phyloP scores from a whole-genome alignment of 176 grass and related monocot species.

The Aegilops sharonensis region DNA sequence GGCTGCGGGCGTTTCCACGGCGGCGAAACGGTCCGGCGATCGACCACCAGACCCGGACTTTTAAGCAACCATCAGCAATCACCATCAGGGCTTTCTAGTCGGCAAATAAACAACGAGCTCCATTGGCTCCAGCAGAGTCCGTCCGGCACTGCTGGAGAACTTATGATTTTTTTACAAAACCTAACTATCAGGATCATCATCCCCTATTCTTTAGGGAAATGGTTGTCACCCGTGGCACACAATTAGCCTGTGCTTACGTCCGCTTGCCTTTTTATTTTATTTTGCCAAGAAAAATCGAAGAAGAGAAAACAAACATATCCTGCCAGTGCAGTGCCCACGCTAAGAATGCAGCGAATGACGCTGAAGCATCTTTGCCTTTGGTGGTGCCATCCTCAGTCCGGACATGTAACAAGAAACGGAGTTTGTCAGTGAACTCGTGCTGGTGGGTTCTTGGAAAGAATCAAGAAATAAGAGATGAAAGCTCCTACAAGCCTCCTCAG shows the following conservation, averaged over 20 bases:
- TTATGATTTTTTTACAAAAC: not conserved
- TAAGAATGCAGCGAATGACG: not conserved
- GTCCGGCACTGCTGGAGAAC: not conserved
- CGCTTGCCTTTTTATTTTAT: not conserved
- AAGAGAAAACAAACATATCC: not conserved
- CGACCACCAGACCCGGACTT: not conserved
- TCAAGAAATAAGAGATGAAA: too few species aligned
- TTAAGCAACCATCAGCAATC: not conserved
- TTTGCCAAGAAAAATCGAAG: not conserved
- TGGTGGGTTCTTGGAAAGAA: constrained; percentile 1
- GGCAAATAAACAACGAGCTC: not conserved
- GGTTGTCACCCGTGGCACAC: not conserved
- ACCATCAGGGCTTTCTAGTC: not conserved
- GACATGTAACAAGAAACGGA: not conserved
- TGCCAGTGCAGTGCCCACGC: not conserved
- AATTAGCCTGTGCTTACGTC: not conserved
- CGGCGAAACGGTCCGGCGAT: not conserved
- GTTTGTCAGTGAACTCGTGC: not conserved
- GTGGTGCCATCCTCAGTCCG: not conserved
- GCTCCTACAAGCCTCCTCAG: too few species aligned
- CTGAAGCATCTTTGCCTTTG: not conserved
- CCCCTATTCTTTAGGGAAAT: not conserved
- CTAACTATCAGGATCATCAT: not conserved
- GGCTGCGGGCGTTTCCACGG: not conserved
- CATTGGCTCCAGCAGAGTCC: not conserved